Evolutionary conservation across 2,329 filamentous ascomycete species (phyloP), one percentile per base, ranked within the genome.

Genomic region (Paecilomyces fulvus): DNA sequence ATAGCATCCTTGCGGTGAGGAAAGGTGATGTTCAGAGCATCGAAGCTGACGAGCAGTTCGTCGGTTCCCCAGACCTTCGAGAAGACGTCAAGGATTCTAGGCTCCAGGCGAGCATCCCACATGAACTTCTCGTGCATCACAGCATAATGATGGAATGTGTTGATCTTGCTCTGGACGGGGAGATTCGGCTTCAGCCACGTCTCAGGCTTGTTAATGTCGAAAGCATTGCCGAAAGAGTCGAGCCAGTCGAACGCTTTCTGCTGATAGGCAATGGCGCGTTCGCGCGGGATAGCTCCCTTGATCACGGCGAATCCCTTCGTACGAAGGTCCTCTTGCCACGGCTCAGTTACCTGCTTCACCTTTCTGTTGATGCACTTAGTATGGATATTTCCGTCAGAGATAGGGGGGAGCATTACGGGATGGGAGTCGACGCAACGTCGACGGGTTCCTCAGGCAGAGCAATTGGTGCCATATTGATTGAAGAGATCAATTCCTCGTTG

Each of bases 81-180:
- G 53, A 77, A 77, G 0, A 69, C 63, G 11, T 65, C 67, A 12
- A 78, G 65, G 0, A 79, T 73, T 3, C 73, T 75, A n/a, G 73
- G 75, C 63, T 79, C 77, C 3, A 66, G 65, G 23, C 75, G 72
- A 14, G 76, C 67, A 21, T 69, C 70, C 77, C 77, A 78, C 6
- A 74, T 70, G 58, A 78, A 79, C 59, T 74, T 71, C 59, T 79
- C 77, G 58, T 80, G 77, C 2, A 69, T 65, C 3, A 75, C 71
- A 0, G 69, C 74, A 55, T 80, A 80, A 14, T 33, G 31, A 3
- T 33, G 10, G 14, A 11, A 33, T 11, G 31, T 33, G 31, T 33
- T 33, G 10, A 11, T 33, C 10, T 33, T 33, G 10, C 4, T 33
- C 10, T 33, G 31, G 10, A 33, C 31, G 7, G 31, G 31, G 2